Base-by-base conservation (phyloP, 768 basidiomycete species). In the Amanita subjunquillea region DNA sequence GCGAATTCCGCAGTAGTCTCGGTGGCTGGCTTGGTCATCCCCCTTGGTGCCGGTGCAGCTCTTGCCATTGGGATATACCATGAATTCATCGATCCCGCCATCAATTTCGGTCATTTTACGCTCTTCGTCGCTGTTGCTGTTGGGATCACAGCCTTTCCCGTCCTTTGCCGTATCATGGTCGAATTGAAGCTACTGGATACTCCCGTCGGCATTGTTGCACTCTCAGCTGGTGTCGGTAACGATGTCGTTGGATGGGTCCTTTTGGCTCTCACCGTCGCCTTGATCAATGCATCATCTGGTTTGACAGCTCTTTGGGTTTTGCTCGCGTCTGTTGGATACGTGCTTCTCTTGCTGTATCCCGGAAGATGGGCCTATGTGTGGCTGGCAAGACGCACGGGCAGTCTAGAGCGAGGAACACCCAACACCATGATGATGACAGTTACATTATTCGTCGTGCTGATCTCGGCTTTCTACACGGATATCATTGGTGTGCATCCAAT, bases 91-190 rank as follows among this genome's bases (percentile, higher is more conserved):
- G 67, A 78, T 49, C 62, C 64, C 0, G 57, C 56, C 6, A 79
- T 87, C 56, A 80, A 81, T 51, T 87, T 83, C 59, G 86, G 89
- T 20, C 80, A 89, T 63, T 94, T 93, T 67, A 66, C 91, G 32
- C 78, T 95, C 23, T 95, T 95, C 69, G 77, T 82, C 50, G 89
- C 87, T 22, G 88, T 91, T 5, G 87, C 90, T 1, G 75, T 88
- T 58, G 80, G 86, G 3, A 87, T 88, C 63, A 88, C 86, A 2
- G 86, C 86, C 0, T 90, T 90, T 69, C 86, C 87, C 0, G 86
- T 90, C 4, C 75, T 90, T 2, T 88, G 86, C 67, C 78, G 91
- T 64, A 94, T 92, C 61, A 75, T 95, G 22, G 85, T 85, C 1
- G 88, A 89, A 57, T 73, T 85, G 56, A 85, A 86, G 61, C 78